Conservation (phyloP, 345 rosid genomes). For the Schrenkiella parvula region DNA sequence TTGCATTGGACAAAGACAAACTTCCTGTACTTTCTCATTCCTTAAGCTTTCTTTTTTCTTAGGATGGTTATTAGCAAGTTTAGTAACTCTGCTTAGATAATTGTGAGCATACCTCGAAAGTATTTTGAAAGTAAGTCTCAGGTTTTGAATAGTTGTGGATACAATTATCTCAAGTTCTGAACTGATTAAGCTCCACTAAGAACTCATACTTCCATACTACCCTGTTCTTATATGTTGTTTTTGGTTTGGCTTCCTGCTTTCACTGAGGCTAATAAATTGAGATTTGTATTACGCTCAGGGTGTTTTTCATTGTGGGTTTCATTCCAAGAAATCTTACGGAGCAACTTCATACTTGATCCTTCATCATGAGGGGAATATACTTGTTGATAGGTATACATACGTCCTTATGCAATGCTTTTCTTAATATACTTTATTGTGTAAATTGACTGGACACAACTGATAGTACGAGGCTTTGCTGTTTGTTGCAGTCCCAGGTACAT, state of each 20-base stretch:
- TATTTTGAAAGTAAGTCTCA: neutral
- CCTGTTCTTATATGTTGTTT: neutral
- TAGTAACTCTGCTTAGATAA: neutral
- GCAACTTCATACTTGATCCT: conserved; percentile 57
- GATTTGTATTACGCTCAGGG: conserved; percentile 39
- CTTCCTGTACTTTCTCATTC: conserved; percentile 42
- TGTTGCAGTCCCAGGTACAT: conserved; percentile 52
- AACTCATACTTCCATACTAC: neutral
- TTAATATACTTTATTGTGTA: neutral
- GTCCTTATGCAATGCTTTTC: neutral
- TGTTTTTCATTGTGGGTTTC: conserved; percentile 64
- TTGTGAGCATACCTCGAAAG: neutral
- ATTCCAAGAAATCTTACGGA: conserved; percentile 60
- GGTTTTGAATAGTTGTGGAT: neutral
- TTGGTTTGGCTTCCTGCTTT: neutral
- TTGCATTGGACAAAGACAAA: conserved; percentile 44
- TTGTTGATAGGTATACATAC: conserved; percentile 54
- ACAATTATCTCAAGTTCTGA: neutral
- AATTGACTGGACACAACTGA: neutral
- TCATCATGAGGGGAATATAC: conserved; percentile 56
- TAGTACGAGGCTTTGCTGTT: neutral
- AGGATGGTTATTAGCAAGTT: neutral
- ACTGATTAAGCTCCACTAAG: neutral
- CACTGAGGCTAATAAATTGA: neutral
- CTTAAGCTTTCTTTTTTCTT: neutral